phyloP scores from a whole-genome alignment of 495 filamentous ascomycete genomes.

The Lasiosphaeris hirsuta region DNA sequence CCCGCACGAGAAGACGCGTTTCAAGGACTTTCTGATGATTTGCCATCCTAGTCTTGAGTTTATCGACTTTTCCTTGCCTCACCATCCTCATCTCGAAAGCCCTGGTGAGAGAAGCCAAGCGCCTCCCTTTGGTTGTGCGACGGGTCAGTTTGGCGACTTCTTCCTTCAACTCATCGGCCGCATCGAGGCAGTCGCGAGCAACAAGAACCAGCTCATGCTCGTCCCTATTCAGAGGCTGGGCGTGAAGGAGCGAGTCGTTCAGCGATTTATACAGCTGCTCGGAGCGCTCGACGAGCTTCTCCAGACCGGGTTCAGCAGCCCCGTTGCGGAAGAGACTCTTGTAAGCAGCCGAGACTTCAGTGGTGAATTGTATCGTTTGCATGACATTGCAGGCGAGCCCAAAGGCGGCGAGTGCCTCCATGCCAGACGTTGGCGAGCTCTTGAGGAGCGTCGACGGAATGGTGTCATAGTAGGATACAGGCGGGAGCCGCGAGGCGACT shows the following conservation, averaged over 20 bases:
- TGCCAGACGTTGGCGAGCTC: neutral
- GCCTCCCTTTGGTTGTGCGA: conserved; percentile 5
- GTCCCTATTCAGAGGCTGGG: conserved; percentile 6
- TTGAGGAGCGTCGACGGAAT: neutral
- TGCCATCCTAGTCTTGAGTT: conserved; percentile 5
- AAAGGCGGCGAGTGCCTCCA: conserved; percentile 29
- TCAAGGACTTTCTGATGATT: conserved; percentile 9
- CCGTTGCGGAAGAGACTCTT: conserved; percentile 13
- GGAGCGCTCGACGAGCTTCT: neutral
- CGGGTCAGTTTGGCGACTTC: conserved; percentile 1
- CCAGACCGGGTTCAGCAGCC: conserved; percentile 9
- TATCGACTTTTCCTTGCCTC: neutral
- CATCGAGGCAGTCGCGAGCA: neutral
- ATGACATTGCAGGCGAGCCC: conserved; percentile 32
- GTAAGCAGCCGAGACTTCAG: conserved; percentile 5
- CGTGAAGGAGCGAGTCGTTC: conserved; percentile 7
- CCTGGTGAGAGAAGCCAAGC: neutral
- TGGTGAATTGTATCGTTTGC: conserved; percentile 26
- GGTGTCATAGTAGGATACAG: neutral
- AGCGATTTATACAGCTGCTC: neutral
- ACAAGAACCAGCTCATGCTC: conserved; percentile 3
- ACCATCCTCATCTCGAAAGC: neutral
- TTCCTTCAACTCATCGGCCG: neutral
- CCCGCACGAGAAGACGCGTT: conserved; percentile 2
- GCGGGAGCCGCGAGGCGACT: too few species aligned